Conservation (phyloP, 2,329 filamentous ascomycete species). For the Fusarium domesticum region DNA sequence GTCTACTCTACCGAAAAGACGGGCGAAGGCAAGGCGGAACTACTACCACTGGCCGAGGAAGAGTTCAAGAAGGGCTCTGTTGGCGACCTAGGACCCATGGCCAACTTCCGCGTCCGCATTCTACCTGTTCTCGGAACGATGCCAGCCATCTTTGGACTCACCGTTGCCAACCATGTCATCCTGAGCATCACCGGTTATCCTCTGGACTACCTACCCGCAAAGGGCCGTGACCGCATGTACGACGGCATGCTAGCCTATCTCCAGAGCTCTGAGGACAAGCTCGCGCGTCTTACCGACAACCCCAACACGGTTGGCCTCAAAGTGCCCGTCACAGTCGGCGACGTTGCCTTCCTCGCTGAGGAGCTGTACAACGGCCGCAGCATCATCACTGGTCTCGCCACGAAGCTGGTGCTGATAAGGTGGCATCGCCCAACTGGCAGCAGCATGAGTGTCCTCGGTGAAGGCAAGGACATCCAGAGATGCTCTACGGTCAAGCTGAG, state of each 20-base stretch:
- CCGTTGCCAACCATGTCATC: conserved; percentile 89
- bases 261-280: conserved; percentile 74
- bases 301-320: conserved; percentile 63
- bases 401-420: conserved; percentile 72
- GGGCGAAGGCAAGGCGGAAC: conserved; percentile 83
- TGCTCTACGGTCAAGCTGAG: conserved; percentile 64
- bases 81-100: conserved; percentile 80
- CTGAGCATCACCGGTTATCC: conserved; percentile 80
- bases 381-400: conserved; percentile 76
- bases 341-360: conserved; percentile 85
- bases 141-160: conserved; percentile 93
- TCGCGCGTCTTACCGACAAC: conserved; percentile 48
- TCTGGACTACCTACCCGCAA: conserved; percentile 75
- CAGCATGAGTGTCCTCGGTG: conserved; percentile 59
- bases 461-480: conserved; percentile 70
- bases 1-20: conserved; percentile 91
- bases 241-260: conserved; percentile 74
- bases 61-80: conserved; percentile 85
- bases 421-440: conserved; percentile 67
- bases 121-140: conserved; percentile 93
- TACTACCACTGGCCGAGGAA: conserved; percentile 82
- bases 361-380: conserved; percentile 85
- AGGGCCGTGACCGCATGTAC: conserved; percentile 87
- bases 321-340: conserved; percentile 71
- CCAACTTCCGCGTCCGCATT: conserved; percentile 93